A percentile compares a stretch with the other conserved stretches of the same genome.
phyloP scores from a whole-genome alignment of 305 asterid genomes.

The Ilex paraguariensis region DNA sequence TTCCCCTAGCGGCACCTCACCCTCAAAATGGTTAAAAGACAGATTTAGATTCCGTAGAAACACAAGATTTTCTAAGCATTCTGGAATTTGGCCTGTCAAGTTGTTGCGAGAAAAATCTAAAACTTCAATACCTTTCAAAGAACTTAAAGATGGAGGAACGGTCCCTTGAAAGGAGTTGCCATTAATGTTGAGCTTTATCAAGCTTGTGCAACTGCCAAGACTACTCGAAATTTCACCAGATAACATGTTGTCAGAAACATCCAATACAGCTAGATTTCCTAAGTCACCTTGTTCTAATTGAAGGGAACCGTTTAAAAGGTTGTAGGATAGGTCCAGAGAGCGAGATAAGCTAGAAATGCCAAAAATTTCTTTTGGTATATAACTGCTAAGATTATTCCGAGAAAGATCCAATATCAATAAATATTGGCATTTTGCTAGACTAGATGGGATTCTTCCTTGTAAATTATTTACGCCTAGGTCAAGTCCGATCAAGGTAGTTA shows the following conservation, averaged over 20 bases:
- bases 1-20: conserved; percentile 18
- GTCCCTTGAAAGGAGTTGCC: conserved; percentile 12
- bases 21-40: neutral
- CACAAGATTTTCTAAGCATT: neutral
- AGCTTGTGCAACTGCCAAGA: conserved; percentile 2
- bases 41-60: no score
- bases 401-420: conserved; percentile 10
- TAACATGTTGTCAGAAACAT: conserved; percentile 11
- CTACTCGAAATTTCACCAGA: conserved; percentile 12
- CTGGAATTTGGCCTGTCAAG: conserved; percentile 11
- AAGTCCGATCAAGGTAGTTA: no score
- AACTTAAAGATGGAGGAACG: conserved; percentile 4
- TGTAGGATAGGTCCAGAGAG: conserved; percentile 5
- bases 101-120: conserved; percentile 19
- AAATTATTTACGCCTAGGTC: no score
- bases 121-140: conserved; percentile 1
- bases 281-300: conserved; percentile 10
- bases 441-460: no score
- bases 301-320: conserved; percentile 11
- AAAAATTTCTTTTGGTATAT: conserved; percentile 10
- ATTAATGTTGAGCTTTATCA: conserved; percentile 8
- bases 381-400: conserved; percentile 11
- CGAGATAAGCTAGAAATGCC: conserved; percentile 6
- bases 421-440: neutral
- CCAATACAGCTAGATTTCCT: conserved; percentile 8